Percentiles rank a stretch among this genome's conserved stretches.
phyloP scores from a whole-genome alignment of 805 yeast genomes.

The Candida ovalis region DNA sequence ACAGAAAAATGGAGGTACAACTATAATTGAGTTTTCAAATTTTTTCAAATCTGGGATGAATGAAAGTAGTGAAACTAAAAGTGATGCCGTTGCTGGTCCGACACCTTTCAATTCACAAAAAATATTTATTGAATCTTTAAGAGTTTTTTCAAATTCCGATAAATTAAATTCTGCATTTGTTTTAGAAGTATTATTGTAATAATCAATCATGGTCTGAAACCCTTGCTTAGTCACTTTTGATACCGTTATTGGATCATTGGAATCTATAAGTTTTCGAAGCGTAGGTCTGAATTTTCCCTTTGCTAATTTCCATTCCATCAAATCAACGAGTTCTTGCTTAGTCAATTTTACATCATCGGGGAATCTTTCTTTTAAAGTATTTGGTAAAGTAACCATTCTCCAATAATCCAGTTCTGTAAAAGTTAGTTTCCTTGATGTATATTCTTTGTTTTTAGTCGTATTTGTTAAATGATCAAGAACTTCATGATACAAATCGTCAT shows the following conservation, averaged over 20 bases:
- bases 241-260: conserved; percentile 34
- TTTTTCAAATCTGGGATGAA: neutral
- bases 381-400: neutral
- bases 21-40: conserved; percentile 9
- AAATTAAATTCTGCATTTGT: neutral
- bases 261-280: conserved; percentile 37
- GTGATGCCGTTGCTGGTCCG: conserved; percentile 49
- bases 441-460: neutral
- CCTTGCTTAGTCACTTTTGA: conserved; percentile 30
- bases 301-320: conserved; percentile 49
- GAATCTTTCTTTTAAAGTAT: neutral
- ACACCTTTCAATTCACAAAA: conserved; percentile 40
- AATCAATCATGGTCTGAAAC: conserved; percentile 11
- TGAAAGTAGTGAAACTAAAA: conserved; percentile 34
- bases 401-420: neutral
- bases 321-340: conserved; percentile 36
- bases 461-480: neutral
- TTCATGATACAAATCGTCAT: neutral
- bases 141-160: conserved; percentile 16
- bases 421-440: neutral
- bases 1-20: conserved; percentile 44
- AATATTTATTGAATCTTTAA: conserved; percentile 29
- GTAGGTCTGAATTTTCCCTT: conserved; percentile 44
- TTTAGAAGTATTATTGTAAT: conserved; percentile 1
- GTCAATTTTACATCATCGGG: conserved; percentile 19